phyloP scores from a whole-genome alignment of 768 basidiomycete species.

The Suillus tomentosus region DNA sequence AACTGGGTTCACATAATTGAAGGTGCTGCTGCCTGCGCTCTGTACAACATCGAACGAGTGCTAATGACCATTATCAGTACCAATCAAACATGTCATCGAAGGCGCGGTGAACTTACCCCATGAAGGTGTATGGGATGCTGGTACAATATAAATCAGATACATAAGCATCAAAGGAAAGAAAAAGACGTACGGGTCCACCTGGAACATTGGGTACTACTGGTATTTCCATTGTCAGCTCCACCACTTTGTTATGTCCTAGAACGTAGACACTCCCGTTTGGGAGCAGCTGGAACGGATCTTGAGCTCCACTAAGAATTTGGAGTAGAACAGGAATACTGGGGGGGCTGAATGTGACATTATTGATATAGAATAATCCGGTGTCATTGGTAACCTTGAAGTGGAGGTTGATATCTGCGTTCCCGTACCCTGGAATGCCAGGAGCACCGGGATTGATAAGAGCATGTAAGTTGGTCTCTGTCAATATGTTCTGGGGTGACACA shows the following conservation, averaged over 20 bases:
- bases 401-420: conserved; percentile 44
- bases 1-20: conserved; percentile 56
- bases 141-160: neutral
- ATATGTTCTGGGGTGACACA: conserved; percentile 21
- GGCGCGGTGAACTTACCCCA: conserved; percentile 33
- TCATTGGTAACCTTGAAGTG: conserved; percentile 19
- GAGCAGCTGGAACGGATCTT: conserved; percentile 29
- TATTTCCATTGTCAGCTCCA: conserved; percentile 21
- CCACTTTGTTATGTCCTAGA: conserved; percentile 29
- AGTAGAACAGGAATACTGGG: conserved; percentile 45
- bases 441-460: conserved; percentile 31
- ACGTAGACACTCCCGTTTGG: conserved; percentile 27
- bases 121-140: conserved; percentile 49
- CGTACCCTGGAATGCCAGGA: conserved; percentile 41
- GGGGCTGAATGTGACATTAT: conserved; percentile 17
- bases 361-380: conserved; percentile 18
- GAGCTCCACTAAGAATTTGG: conserved; percentile 45
- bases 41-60: conserved; percentile 50
- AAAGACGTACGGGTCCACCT: conserved; percentile 6
- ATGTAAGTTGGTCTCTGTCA: conserved; percentile 35
- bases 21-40: conserved; percentile 37
- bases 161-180: too few relatives aligned
- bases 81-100: neutral
- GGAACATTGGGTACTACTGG: conserved; percentile 8
- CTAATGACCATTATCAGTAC: conserved; percentile 22